phyloP scores from a whole-genome alignment of 1,284 basidiomycete species.

The Baeospora myosura region DNA sequence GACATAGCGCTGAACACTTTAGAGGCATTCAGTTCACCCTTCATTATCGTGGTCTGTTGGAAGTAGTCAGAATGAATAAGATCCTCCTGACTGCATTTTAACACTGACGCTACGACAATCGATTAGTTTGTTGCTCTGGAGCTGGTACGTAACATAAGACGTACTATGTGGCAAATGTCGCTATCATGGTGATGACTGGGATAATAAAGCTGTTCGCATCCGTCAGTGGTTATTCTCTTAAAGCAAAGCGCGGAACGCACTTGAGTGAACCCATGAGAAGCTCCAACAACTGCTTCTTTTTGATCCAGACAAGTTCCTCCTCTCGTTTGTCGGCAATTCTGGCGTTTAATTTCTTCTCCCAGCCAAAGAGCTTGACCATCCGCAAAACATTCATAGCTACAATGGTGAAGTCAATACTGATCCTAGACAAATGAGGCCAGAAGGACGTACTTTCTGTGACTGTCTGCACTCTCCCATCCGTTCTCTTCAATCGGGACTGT shows the following conservation, averaged over 20 bases:
- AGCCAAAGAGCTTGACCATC: conserved; percentile 69
- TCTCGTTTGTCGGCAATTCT: conserved; percentile 47
- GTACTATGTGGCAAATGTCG: conserved; percentile 38
- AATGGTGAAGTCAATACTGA: neutral
- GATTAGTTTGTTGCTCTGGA: no score
- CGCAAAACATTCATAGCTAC: conserved; percentile 43
- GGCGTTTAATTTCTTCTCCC: conserved; percentile 52
- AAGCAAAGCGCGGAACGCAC: conserved; percentile 1
- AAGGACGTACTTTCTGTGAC: conserved; percentile 31
- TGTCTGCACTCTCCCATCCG: conserved; percentile 16
- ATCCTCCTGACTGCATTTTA: no score
- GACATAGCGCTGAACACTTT: conserved; percentile 31
- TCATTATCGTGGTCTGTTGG: conserved; percentile 30
- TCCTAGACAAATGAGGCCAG: neutral
- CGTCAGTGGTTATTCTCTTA: neutral
- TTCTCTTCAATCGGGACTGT: conserved; percentile 15
- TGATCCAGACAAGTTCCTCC: conserved; percentile 45
- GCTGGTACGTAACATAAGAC: neutral
- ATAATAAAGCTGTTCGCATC: conserved; percentile 37
- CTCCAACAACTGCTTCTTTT: conserved; percentile 33
- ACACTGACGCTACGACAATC: no score
- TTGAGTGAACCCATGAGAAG: conserved; percentile 13
- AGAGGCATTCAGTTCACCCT: conserved; percentile 29
- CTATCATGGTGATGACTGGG: conserved; percentile 47
- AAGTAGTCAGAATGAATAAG: conserved; percentile 12